phyloP scores from a whole-genome alignment of 768 basidiomycete species.

The Agaricus blazei region DNA sequence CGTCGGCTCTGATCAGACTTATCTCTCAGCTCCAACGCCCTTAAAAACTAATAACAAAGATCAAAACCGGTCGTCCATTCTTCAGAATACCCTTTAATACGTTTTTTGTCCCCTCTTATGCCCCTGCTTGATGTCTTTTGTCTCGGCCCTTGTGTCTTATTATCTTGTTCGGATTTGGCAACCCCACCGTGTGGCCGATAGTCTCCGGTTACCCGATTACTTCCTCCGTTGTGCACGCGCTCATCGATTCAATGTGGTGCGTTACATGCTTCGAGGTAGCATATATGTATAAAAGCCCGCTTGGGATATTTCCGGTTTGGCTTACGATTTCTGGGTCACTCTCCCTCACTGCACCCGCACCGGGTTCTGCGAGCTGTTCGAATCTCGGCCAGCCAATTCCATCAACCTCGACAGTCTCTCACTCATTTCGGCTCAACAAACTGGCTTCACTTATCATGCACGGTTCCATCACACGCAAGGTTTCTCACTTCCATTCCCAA shows the following conservation, averaged over 20 bases:
- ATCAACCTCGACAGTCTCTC: too few relatives aligned
- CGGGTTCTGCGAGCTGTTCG: not conserved
- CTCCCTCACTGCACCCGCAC: not conserved
- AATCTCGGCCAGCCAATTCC: too few relatives aligned
- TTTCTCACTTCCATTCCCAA: conserved; percentile 11
- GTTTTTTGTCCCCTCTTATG: conserved; percentile 4
- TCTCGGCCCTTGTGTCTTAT: conserved; percentile 4
- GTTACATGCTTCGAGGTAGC: not conserved
- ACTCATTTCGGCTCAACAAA: not conserved
- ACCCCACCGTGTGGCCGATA: conserved; percentile 2
- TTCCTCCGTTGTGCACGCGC: too few relatives aligned
- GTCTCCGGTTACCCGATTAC: too few relatives aligned
- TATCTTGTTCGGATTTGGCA: conserved; percentile 7
- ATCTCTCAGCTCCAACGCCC: not conserved
- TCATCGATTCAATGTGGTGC: not conserved
- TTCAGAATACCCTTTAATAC: not conserved
- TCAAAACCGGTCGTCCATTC: not conserved
- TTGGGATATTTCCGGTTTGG: not conserved
- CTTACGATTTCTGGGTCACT: not conserved
- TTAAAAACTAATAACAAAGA: not conserved
- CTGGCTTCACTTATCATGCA: not conserved
- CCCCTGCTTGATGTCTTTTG: conserved; percentile 4
- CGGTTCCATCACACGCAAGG: not conserved
- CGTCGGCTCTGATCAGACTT: conserved; percentile 12
- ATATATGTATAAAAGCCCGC: not conserved